A percentile compares a stretch with the other conserved stretches of the same genome.
Conservation (phyloP, 2,329 filamentous ascomycete species). For the Zelopaecilomyces penicillatus region DNA sequence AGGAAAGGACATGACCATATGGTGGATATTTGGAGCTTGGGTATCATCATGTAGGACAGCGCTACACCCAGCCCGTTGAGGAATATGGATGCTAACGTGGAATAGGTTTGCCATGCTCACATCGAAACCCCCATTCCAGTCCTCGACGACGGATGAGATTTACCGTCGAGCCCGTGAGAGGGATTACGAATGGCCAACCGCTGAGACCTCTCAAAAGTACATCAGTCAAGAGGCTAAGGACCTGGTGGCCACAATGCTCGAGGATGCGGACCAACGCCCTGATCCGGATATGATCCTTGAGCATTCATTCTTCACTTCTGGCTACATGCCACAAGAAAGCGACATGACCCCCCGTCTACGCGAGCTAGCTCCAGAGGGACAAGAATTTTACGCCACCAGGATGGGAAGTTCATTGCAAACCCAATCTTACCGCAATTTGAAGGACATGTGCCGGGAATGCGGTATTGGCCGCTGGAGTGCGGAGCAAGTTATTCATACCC, state of each 20-base stretch:
- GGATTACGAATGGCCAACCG: constrained; percentile 72
- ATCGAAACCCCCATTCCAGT: constrained; percentile 93
- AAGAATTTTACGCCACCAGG: constrained; percentile 48
- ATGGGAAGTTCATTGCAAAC: constrained; percentile 36
- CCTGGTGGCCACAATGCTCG: constrained; percentile 66
- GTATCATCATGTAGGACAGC: constrained; percentile 75
- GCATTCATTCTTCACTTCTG: constrained; percentile 70
- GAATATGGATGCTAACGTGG: not conserved
- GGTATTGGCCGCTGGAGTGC: constrained; percentile 48
- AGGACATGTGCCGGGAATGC: constrained; percentile 49
- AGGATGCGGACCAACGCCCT: constrained; percentile 66
- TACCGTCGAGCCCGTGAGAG: constrained; percentile 62
- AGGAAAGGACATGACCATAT: constrained; percentile 95
- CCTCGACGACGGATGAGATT: constrained; percentile 77
- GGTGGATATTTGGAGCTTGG: constrained; percentile 96
- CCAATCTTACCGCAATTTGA: constrained; percentile 43
- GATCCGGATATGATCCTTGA: constrained; percentile 71
- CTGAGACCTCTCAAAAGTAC: constrained; percentile 56
- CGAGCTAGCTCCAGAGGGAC: constrained; percentile 46
- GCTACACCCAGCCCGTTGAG: not conserved
- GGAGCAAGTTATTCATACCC: constrained; percentile 40
- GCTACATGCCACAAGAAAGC: constrained; percentile 57
- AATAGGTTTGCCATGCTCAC: constrained; percentile 90
- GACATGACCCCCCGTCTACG: constrained; percentile 53
- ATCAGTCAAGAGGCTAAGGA: constrained; percentile 71